Conservation (phyloP, 108 stramenopile genomes). For the Fistulifera pelliculosa region DNA sequence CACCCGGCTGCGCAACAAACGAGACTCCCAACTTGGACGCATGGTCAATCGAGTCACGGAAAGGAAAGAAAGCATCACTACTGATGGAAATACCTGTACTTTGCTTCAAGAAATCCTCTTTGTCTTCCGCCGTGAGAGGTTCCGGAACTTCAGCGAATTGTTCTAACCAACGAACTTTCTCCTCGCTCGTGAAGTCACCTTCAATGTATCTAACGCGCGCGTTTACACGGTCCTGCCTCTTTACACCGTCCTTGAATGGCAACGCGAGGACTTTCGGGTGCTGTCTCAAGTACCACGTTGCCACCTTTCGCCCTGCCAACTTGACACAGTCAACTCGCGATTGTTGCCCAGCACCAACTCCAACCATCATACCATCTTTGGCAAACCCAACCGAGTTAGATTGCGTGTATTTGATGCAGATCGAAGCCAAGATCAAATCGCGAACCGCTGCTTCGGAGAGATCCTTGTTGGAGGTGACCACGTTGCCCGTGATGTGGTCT, state of each 20-base stretch:
- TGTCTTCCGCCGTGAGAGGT: conserved; percentile 85
- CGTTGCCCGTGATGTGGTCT: conserved; percentile 65
- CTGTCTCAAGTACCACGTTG: conserved; percentile 94
- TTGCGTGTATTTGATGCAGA: conserved; percentile 99
- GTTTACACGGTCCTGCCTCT: conserved; percentile 97
- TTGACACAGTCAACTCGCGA: conserved; percentile 99
- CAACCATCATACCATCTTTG: conserved; percentile 97
- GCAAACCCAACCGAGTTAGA: conserved; percentile 95
- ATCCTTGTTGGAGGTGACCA: conserved; percentile 34
- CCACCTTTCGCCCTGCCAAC: conserved; percentile 95
- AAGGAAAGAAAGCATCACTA: conserved; percentile 99
- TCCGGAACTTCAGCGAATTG: conserved; percentile 82
- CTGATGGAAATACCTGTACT: conserved; percentile 80
- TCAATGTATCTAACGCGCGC: conserved; percentile 98
- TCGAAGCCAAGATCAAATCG: conserved; percentile 94
- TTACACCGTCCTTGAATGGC: conserved; percentile 88
- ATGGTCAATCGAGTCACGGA: conserved; percentile 98
- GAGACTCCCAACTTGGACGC: conserved; percentile 94
- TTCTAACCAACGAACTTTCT: conserved; percentile 80
- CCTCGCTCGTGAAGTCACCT: conserved; percentile 92
- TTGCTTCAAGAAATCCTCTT: conserved; percentile 79
- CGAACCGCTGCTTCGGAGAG: conserved; percentile 84
- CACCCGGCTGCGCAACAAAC: conserved; percentile 93
- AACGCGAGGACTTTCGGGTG: conserved; percentile 95
- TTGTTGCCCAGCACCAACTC: conserved; percentile 99